Conservation (phyloP, 257 asterid species). For the Nicotiana obtusifolia region DNA sequence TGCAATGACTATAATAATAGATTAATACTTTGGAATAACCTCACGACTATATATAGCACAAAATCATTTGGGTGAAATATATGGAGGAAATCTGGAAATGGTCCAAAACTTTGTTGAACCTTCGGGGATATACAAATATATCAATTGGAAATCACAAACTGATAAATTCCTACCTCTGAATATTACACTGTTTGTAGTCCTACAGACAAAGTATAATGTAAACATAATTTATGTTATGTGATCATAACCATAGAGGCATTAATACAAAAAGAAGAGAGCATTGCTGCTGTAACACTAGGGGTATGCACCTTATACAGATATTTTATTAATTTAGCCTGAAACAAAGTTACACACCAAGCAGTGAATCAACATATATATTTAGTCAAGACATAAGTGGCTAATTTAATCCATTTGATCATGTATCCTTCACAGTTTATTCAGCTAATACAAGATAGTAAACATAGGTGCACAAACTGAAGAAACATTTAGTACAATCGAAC, state of each 20-base stretch:
- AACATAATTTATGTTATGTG: too few species aligned
- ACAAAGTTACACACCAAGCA: neutral
- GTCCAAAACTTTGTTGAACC: rapidly evolving
- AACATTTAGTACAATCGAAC: neutral
- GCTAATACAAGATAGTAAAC: neutral
- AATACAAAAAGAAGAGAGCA: too few species aligned
- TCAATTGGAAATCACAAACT: too few species aligned
- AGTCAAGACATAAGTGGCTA: neutral
- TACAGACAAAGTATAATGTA: neutral
- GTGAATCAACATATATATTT: neutral
- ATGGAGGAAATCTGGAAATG: too few species aligned
- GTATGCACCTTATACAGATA: neutral
- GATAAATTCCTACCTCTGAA: too few species aligned
- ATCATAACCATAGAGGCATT: too few species aligned
- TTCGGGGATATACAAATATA: too few species aligned
- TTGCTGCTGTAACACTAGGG: neutral
- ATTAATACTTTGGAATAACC: too few species aligned
- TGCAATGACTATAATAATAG: too few species aligned
- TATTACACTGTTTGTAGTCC: neutral
- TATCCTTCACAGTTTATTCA: neutral
- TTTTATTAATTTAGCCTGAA: neutral
- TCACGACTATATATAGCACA: too few species aligned
- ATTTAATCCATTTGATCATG: neutral
- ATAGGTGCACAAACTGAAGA: neutral
- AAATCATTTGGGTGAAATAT: too few species aligned